phyloP scores from a whole-genome alignment of 2,329 filamentous ascomycete species.

The Talaromyces rugulosus region DNA sequence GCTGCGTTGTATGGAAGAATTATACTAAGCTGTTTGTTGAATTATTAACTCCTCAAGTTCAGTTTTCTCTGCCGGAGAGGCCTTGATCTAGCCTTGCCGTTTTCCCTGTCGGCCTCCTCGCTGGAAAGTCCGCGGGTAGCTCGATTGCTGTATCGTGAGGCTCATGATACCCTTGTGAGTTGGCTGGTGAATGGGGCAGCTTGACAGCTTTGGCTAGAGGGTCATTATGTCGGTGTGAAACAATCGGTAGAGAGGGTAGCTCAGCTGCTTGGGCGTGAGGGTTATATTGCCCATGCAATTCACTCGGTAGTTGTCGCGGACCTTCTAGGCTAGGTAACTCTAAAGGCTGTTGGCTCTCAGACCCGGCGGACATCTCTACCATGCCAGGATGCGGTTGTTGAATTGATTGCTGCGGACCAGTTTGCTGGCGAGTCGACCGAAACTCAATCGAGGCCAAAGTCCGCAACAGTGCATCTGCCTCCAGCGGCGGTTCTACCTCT shows the following conservation, averaged over 20 bases:
- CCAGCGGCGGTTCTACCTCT: constrained; percentile 64
- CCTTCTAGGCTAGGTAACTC: not conserved
- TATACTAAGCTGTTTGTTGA: not conserved
- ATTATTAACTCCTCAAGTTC: not conserved
- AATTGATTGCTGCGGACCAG: constrained; percentile 46
- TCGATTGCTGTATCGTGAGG: not conserved
- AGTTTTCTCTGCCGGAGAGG: not conserved
- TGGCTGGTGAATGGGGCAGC: not conserved
- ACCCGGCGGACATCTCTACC: not conserved
- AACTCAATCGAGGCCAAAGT: constrained; percentile 58
- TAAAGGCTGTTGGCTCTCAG: not conserved
- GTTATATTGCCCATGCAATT: not conserved
- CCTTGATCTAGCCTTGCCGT: not conserved
- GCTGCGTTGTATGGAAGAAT: not conserved
- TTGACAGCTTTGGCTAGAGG: not conserved
- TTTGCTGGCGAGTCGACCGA: constrained; percentile 25
- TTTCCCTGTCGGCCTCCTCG: not conserved
- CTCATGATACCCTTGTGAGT: not conserved
- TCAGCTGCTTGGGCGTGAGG: not conserved
- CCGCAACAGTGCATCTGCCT: constrained; percentile 69
- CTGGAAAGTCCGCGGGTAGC: not conserved
- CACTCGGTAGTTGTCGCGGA: not conserved
- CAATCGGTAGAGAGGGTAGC: not conserved
- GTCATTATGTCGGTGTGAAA: not conserved
- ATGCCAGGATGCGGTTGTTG: not conserved